These are phyloP conservation scores for Endothia cerciana DNA, from an alignment of 2,329 filamentous ascomycete genomes.

Conservation along the genomic window DNA sequence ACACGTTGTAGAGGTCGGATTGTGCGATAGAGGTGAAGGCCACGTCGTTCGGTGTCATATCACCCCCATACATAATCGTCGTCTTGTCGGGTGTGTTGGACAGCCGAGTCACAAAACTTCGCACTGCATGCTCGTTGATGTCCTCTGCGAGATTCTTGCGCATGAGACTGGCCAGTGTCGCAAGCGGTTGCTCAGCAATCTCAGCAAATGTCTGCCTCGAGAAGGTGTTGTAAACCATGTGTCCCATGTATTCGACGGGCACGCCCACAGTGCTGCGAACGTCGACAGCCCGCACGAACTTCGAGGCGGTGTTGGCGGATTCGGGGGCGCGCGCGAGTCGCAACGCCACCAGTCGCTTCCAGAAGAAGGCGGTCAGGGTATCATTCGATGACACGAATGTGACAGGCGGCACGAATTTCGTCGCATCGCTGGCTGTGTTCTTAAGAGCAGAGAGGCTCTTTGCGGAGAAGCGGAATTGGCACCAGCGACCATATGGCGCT, in stretches of 20 bases:
- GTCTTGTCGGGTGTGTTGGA: neutral
- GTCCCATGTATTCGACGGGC: constrained; percentile 37
- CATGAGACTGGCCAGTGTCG: neutral
- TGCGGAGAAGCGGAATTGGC: neutral
- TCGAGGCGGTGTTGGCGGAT: constrained; percentile 30
- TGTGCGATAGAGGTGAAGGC: constrained; percentile 4
- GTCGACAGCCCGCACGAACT: constrained; percentile 37
- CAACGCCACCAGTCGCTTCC: constrained; percentile 37
- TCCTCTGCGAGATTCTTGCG: neutral
- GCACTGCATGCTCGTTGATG: neutral
- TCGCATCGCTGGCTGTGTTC: neutral
- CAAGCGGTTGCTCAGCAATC: neutral
- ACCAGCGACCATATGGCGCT: neutral
- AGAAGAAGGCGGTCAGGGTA: constrained; percentile 40
- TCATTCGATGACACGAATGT: constrained; percentile 38
- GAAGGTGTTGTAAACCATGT: constrained; percentile 34
- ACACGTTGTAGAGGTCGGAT: neutral
- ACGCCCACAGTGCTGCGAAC: constrained; percentile 33
- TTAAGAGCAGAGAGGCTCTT: neutral
- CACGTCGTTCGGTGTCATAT: neutral
- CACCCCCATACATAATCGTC: neutral
- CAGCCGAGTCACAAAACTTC: constrained; percentile 1
- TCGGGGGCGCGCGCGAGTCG: constrained; percentile 30
- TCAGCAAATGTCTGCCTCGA: constrained; percentile 32
- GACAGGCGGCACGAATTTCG: constrained; percentile 30